Percentiles rank a stretch among this genome's conserved stretches.
Conservation (phyloP, 2,329 filamentous ascomycete species). For the Fusarium nematophilum region DNA sequence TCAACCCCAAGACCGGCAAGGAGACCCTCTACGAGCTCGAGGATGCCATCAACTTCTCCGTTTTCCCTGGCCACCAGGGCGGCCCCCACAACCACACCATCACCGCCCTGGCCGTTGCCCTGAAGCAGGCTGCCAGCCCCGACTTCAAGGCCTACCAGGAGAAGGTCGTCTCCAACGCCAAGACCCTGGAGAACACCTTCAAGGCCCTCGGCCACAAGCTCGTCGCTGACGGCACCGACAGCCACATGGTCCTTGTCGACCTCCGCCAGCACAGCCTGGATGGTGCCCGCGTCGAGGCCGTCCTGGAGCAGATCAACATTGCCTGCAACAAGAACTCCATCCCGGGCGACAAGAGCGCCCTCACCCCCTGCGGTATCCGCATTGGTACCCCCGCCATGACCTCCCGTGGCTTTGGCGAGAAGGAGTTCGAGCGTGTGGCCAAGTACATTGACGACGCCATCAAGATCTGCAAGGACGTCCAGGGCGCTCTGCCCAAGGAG, state of each 20-base stretch:
- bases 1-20: constrained; percentile 91
- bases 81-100: constrained; percentile 99
- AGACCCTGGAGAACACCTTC: constrained; percentile 86
- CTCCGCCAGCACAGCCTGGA: constrained; percentile 89
- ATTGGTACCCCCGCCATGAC: constrained; percentile 99
- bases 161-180: constrained; percentile 92
- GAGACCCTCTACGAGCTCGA: constrained; percentile 93
- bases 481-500: constrained; percentile 88
- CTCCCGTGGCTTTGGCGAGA: constrained; percentile 89
- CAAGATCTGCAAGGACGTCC: constrained; percentile 90
- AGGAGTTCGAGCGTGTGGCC: constrained; percentile 92
- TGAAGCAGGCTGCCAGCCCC: constrained; percentile 90
- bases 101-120: constrained; percentile 91
- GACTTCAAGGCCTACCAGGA: constrained; percentile 97
- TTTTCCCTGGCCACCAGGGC: constrained; percentile 99
- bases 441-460: constrained; percentile 89
- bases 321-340: constrained; percentile 99
- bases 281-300: constrained; percentile 93
- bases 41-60: constrained; percentile 96
- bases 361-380: constrained; percentile 93
- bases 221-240: constrained; percentile 95
- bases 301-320: constrained; percentile 98
- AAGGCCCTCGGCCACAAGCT: constrained; percentile 93
- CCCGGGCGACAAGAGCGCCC: constrained; percentile 95
- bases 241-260: constrained; percentile 96